A percentile compares a stretch with the other conserved stretches of the same genome.
phyloP scores from a whole-genome alignment of 768 basidiomycete genomes.

The Tricholoma terreum region DNA sequence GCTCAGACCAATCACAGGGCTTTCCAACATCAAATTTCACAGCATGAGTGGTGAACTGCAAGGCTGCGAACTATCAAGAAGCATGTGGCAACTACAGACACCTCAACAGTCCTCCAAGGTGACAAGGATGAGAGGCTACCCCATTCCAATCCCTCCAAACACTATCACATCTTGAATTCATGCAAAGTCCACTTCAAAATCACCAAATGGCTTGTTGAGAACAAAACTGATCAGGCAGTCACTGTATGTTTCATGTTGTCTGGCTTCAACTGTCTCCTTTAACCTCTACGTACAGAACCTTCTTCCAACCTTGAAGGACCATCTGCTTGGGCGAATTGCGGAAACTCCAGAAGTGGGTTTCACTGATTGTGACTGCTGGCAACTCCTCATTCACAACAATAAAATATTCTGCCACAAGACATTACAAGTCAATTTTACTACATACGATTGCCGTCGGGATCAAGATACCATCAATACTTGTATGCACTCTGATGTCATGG shows the following conservation, averaged over 20 bases:
- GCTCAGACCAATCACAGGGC: background rate
- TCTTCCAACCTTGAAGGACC: constrained; percentile 22
- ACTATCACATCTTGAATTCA: background rate
- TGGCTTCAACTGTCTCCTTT: background rate
- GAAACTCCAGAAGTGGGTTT: background rate
- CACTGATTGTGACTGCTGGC: background rate
- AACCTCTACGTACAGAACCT: constrained; percentile 17
- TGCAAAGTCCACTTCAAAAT: background rate
- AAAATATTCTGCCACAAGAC: background rate
- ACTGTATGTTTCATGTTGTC: background rate
- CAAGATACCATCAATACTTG: constrained; percentile 42
- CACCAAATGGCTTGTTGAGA: background rate
- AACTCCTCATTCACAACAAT: background rate
- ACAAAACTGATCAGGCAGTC: background rate
- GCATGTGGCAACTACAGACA: background rate
- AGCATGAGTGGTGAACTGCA: background rate
- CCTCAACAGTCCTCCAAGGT: background rate
- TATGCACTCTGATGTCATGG: constrained; percentile 36
- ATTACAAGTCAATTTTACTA: constrained; percentile 36
- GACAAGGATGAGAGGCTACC: background rate
- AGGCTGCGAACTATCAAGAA: background rate
- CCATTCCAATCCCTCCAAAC: background rate
- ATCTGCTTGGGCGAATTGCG: constrained; percentile 22
- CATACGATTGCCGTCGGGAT: no score
- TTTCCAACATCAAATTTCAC: background rate